Conservation (phyloP, 345 rosid species). For the Moricandia moricandioides region DNA sequence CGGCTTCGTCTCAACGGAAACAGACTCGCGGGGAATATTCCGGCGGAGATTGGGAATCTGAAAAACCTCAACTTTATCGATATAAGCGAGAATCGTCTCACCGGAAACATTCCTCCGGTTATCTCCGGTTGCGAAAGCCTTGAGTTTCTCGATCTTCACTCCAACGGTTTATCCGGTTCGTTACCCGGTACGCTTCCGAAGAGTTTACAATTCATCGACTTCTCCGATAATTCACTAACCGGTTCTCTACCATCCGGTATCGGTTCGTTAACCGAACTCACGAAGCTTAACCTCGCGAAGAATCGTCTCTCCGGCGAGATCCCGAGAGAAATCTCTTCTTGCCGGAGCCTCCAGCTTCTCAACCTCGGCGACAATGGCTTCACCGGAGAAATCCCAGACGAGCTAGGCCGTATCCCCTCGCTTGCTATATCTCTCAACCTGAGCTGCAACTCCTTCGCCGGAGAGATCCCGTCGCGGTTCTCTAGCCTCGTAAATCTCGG, state of each 20-base stretch:
- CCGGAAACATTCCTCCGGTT: slow-evolving; percentile 62
- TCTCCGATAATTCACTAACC: slow-evolving; percentile 69
- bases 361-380: slow-evolving; percentile 68
- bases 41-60: slow-evolving; percentile 66
- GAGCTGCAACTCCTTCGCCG: slow-evolving; percentile 69
- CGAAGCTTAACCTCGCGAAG: slow-evolving; percentile 70
- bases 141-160: slow-evolving; percentile 74
- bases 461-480: slow-evolving; percentile 68
- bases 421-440: slow-evolving; percentile 88
- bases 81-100: slow-evolving; percentile 60
- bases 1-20: slow-evolving; percentile 69
- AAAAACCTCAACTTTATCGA: slow-evolving; percentile 72
- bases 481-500: slow-evolving; percentile 71
- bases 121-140: slow-evolving; percentile 59
- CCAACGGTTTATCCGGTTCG: slow-evolving; percentile 68
- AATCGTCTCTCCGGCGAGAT: slow-evolving; percentile 67
- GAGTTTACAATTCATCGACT: slow-evolving; percentile 63
- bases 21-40: slow-evolving; percentile 68
- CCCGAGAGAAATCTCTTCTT: slow-evolving; percentile 66
- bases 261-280: slow-evolving; percentile 61
- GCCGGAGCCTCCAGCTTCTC: slow-evolving; percentile 70
- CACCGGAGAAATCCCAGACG: slow-evolving; percentile 78
- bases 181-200: slow-evolving; percentile 64
- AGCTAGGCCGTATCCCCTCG: slow-evolving; percentile 64
- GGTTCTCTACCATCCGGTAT: slow-evolving; percentile 60